These are phyloP conservation scores for Boletus bicolor DNA, from an alignment of 768 basidiomycete species.

Conservation along the genomic window DNA sequence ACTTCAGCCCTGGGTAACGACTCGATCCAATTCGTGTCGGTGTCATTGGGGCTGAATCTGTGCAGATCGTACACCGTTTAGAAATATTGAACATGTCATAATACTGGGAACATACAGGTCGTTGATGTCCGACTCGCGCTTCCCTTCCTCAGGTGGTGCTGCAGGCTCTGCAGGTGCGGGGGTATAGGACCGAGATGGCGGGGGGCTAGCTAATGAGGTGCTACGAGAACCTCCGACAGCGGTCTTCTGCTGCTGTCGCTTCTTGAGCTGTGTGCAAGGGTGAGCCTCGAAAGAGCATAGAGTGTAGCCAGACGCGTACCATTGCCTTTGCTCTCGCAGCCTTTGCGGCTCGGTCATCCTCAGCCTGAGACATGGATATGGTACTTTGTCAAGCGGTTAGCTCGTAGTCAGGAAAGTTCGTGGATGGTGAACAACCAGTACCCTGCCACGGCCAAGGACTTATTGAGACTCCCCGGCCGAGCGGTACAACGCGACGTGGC, in stretches of 20 bases:
- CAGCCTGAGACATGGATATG: conserved; percentile 40
- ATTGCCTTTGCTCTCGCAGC: conserved; percentile 81
- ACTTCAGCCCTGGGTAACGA: conserved; percentile 48
- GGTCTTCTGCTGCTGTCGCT: conserved; percentile 72
- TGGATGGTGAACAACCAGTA: conserved; percentile 1
- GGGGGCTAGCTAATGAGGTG: conserved; percentile 39
- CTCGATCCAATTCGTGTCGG: conserved; percentile 55
- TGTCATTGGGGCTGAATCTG: conserved; percentile 46
- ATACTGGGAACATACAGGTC: conserved; percentile 55
- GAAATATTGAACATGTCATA: background rate
- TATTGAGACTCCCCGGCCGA: no score
- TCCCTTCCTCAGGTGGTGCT: conserved; percentile 38
- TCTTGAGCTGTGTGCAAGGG: conserved; percentile 59
- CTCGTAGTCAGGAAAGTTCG: conserved; percentile 5
- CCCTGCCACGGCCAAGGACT: background rate
- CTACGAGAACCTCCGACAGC: conserved; percentile 33
- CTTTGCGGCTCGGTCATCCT: conserved; percentile 75
- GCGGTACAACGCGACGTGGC: conserved; percentile 6
- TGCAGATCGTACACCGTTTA: conserved; percentile 13
- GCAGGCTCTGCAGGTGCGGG: conserved; percentile 45
- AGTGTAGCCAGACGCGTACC: conserved; percentile 41
- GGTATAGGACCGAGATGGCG: conserved; percentile 49
- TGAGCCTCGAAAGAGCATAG: background rate
- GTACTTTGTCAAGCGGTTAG: conserved; percentile 4
- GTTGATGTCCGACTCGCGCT: conserved; percentile 45